Evolutionary conservation across 805 yeast genomes (phyloP).

Genomic region (Candida silvicultrix): DNA sequence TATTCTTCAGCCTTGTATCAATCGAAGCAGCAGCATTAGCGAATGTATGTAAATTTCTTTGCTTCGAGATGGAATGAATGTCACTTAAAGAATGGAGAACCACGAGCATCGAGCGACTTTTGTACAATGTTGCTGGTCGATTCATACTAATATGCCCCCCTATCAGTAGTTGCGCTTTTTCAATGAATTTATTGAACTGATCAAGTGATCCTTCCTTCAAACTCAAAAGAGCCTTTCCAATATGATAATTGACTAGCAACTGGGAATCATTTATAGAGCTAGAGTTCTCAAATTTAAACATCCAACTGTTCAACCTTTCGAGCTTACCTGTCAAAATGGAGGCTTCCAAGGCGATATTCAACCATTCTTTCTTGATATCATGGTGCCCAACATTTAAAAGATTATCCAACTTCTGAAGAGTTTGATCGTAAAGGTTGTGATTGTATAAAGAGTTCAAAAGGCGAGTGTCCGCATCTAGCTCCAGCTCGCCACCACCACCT

Average conservation of each 20-base stretch:
- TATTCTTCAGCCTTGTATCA: constrained; percentile 20
- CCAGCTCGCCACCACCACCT: constrained; percentile 23
- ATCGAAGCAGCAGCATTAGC: constrained; percentile 8
- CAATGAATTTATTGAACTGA: constrained; percentile 34
- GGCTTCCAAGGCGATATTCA: constrained; percentile 67
- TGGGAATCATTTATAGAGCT: constrained; percentile 41
- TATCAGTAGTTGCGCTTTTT: constrained; percentile 48
- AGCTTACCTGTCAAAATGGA: constrained; percentile 60
- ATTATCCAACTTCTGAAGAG: constrained; percentile 15
- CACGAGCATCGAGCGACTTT: constrained; percentile 40
- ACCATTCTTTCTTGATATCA: constrained; percentile 38
- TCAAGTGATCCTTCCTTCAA: constrained; percentile 28
- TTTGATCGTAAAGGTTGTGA: constrained; percentile 67
- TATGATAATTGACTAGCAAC: constrained; percentile 50
- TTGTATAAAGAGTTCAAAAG: constrained; percentile 66
- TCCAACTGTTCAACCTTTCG: constrained; percentile 51
- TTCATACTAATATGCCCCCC: constrained; percentile 52
- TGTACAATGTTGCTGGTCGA: constrained; percentile 43
- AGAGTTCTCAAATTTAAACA: constrained; percentile 39
- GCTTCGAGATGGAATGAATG: constrained; percentile 26
- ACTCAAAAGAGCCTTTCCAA: constrained; percentile 57
- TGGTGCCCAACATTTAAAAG: constrained; percentile 2
- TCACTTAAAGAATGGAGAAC: constrained; percentile 59
- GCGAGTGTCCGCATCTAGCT: constrained; percentile 35
- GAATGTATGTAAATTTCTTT: neutral